Percentiles rank a stretch among this genome's conserved stretches.
Conservation (phyloP, 1,139 yeast genomes). For the Sugiyamaella novakii region DNA sequence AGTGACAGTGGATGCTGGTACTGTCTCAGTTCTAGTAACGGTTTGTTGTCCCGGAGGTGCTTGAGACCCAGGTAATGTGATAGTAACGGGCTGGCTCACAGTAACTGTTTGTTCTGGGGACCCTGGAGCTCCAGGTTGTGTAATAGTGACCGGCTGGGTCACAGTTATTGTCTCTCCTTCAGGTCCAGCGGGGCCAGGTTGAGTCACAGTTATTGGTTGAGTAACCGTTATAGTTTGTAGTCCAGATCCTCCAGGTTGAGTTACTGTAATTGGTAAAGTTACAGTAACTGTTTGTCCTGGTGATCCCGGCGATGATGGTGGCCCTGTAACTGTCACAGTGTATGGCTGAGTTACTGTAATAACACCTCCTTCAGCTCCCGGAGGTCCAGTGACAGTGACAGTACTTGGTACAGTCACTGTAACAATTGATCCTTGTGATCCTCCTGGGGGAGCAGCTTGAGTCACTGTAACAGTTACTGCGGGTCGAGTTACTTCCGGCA, state of each 20-base stretch:
- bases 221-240: slow-evolving; percentile 22
- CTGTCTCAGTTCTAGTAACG: slow-evolving; percentile 7
- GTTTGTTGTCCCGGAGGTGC: slow-evolving; percentile 4
- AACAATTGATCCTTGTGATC: background rate
- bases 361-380: slow-evolving; percentile 10
- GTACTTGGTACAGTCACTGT: slow-evolving; percentile 14
- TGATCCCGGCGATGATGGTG: slow-evolving; percentile 2
- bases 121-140: slow-evolving; percentile 12
- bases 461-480: slow-evolving; percentile 12
- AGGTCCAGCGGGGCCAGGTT: slow-evolving; percentile 22
- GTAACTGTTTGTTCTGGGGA: slow-evolving; percentile 2
- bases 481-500: slow-evolving; percentile 17
- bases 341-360: slow-evolving; percentile 4
- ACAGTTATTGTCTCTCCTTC: slow-evolving; percentile 19
- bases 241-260: slow-evolving; percentile 17
- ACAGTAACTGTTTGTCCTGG: slow-evolving; percentile 14
- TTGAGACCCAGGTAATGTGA: background rate
- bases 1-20: slow-evolving; percentile 2
- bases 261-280: slow-evolving; percentile 1
- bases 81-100: slow-evolving; percentile 4
- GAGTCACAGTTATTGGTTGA: slow-evolving; percentile 19
- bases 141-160: slow-evolving; percentile 12
- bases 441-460: slow-evolving; percentile 1
- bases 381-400: slow-evolving; percentile 9
- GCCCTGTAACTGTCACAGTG: slow-evolving; percentile 24